These are phyloP conservation scores for Thoreauomyces humboldtii DNA, from an alignment of 192 early-diverging fungal genomes.

Conservation along the genomic window DNA sequence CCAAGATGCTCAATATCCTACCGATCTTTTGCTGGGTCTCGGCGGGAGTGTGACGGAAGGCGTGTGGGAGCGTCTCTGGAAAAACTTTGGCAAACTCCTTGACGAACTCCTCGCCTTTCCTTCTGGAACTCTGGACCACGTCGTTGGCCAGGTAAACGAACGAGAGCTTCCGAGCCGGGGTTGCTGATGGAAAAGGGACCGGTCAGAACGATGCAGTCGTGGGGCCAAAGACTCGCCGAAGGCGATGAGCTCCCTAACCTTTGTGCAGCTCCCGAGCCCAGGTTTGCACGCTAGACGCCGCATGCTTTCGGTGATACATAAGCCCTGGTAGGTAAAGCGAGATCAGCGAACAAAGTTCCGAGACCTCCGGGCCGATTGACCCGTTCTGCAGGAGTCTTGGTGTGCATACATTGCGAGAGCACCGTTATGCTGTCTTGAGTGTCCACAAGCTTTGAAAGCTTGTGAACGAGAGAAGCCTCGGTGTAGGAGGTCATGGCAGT, in stretches of 20 bases:
- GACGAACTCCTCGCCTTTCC: slow-evolving; percentile 41
- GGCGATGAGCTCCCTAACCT: too few relatives aligned
- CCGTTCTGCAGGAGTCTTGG: not conserved
- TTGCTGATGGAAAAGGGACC: too few relatives aligned
- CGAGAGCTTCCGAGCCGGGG: slow-evolving; percentile 25
- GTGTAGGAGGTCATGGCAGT: slow-evolving; percentile 29
- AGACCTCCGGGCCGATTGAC: not conserved
- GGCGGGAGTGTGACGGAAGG: too few relatives aligned
- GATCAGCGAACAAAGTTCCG: too few relatives aligned
- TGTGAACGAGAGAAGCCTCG: slow-evolving; percentile 27
- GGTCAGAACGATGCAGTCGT: too few relatives aligned
- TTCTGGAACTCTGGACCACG: slow-evolving; percentile 40
- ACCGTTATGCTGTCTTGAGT: slow-evolving; percentile 44
- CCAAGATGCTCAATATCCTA: slow-evolving; percentile 5
- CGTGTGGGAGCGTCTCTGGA: slow-evolving; percentile 27
- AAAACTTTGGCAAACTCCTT: slow-evolving; percentile 37
- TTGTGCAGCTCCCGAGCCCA: slow-evolving; percentile 41
- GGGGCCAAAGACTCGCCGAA: too few relatives aligned
- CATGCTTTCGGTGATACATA: slow-evolving; percentile 45
- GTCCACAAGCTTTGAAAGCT: slow-evolving; percentile 39
- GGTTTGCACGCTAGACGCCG: slow-evolving; percentile 25
- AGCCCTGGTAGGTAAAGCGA: slow-evolving; percentile 40
- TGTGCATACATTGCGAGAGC: slow-evolving; percentile 34
- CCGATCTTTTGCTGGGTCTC: slow-evolving; percentile 2
- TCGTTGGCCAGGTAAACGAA: slow-evolving; percentile 47